Percentiles rank a stretch among this genome's conserved stretches.
Evolutionary conservation across 2,329 filamentous ascomycete species (phyloP).

Genomic region (Fusarium beomiforme): DNA sequence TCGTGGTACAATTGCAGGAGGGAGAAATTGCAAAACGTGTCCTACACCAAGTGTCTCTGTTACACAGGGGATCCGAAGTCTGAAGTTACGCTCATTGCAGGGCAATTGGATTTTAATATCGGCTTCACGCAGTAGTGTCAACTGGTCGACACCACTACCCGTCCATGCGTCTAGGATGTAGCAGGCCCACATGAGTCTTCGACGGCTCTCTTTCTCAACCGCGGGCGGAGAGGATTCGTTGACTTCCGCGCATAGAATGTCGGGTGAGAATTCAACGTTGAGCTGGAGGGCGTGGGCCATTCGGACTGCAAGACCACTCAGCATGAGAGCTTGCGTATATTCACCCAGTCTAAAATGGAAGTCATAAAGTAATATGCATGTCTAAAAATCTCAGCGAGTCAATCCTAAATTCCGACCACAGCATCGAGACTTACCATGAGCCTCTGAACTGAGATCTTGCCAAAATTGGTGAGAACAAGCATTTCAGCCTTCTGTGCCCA

Average conservation of each 20-base stretch:
- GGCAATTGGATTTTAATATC: conserved; percentile 55
- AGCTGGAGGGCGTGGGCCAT: conserved; percentile 56
- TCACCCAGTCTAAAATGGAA: conserved; percentile 53
- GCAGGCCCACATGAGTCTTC: conserved; percentile 55
- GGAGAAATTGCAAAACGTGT: conserved; percentile 53
- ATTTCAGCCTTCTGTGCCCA: conserved; percentile 53
- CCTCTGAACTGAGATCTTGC: conserved; percentile 51
- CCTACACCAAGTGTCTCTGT: conserved; percentile 54
- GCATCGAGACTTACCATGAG: conserved; percentile 48
- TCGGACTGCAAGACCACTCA: conserved; percentile 53
- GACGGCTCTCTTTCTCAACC: conserved; percentile 51
- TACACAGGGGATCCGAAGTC: conserved; percentile 53
- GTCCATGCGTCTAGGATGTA: conserved; percentile 55
- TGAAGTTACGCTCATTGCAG: conserved; percentile 53
- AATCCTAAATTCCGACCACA: not conserved
- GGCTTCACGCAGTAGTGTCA: conserved; percentile 52
- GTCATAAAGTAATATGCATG: conserved; percentile 52
- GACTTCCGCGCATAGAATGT: conserved; percentile 51
- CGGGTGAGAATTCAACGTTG: conserved; percentile 50
- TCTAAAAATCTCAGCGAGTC: conserved; percentile 38
- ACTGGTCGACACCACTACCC: conserved; percentile 51
- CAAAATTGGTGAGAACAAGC: conserved; percentile 51
- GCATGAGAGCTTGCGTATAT: conserved; percentile 53
- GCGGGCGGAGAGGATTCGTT: conserved; percentile 47
- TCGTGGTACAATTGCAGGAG: conserved; percentile 52